Base-by-base conservation (phyloP, 73 alveolate species). In the Blepharisma stoltei region DNA sequence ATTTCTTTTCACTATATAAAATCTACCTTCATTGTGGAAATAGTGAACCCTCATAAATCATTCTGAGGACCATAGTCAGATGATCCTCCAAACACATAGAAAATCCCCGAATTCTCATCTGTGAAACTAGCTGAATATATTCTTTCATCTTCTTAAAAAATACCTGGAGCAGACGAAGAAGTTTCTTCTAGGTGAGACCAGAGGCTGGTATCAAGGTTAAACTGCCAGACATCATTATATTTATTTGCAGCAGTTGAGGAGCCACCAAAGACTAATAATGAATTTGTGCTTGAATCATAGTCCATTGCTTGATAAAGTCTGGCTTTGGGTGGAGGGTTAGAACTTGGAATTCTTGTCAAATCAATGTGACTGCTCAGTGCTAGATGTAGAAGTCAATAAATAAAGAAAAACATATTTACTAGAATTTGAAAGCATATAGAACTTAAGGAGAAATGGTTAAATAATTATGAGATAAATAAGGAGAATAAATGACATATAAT, bases 201-300 rank as follows among this genome's bases (percentile, higher is more conserved):
- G 38, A n/a, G 14, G 5, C 2, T 14, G 2, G 49, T 60, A 60
- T 60, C 73, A 8, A 60, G 23, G 37, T 4, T 18, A 60, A 60
- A 60, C 3, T 25, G 18, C 47, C 73, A 60, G 49, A 60, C 18
- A 60, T 60, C 73, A 60, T 60, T 60, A 60, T 60, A 60, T 14
- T 14, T 8, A 60, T 4, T 32, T 32, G 41, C 0, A 60, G 11
- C 46, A 1, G 18, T 60, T 1, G 18, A 20, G 3, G 46, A n/a
- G 0, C 73, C 73, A 50, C 65, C 65, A 4, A 50, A 50, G 65
- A 50, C 21, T 50, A 50, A 14, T 11, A 50, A 14, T 11, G 65
- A 50, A 18, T 50, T 50, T 50, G 27, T 50, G 65, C 3, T 50
- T 50, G 65, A 11, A 3, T 14, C 21, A 18, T 50, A 50, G 21